Percentiles rank a stretch among this genome's conserved stretches.
phyloP scores from a whole-genome alignment of 1,284 basidiomycete species.

The Caloboletus inedulis region DNA sequence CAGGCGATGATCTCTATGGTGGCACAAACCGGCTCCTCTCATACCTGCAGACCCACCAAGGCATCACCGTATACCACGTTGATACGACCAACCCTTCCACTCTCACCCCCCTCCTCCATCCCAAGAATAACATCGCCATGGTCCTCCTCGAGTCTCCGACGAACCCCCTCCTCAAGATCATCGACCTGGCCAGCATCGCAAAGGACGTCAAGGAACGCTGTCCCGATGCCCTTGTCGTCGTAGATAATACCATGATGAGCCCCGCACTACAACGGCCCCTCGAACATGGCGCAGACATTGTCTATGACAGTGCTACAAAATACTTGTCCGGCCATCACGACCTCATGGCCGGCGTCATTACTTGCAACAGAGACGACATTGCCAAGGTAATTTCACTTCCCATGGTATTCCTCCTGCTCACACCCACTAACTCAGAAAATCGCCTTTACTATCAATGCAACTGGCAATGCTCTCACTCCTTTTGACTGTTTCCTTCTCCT shows the following conservation, averaged over 20 bases:
- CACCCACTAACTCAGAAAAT: slow-evolving; percentile 55
- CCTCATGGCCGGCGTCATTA: slow-evolving; percentile 95
- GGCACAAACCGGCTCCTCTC: slow-evolving; percentile 94
- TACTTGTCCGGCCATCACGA: slow-evolving; percentile 99
- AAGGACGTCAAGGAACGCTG: slow-evolving; percentile 78
- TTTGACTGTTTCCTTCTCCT: slow-evolving; percentile 96
- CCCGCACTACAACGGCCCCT: slow-evolving; percentile 96
- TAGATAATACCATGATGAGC: slow-evolving; percentile 99
- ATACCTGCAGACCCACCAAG: slow-evolving; percentile 87
- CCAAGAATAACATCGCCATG: slow-evolving; percentile 77
- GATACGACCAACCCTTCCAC: slow-evolving; percentile 81
- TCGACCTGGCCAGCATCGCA: slow-evolving; percentile 82
- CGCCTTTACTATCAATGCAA: slow-evolving; percentile 92
- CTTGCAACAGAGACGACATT: slow-evolving; percentile 89
- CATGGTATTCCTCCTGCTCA: background rate
- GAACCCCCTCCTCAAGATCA: slow-evolving; percentile 96
- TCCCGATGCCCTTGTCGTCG: slow-evolving; percentile 83
- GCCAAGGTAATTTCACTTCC: slow-evolving; percentile 59
- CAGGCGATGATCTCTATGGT: slow-evolving; percentile 97
- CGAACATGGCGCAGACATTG: slow-evolving; percentile 94
- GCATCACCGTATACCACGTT: slow-evolving; percentile 89
- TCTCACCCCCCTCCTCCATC: slow-evolving; percentile 62
- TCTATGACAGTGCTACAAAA: slow-evolving; percentile 98
- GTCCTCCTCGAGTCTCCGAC: slow-evolving; percentile 97
- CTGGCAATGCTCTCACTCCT: slow-evolving; percentile 95